Evolutionary conservation across 139 green algal species (phyloP).

Genomic region (Chlorella sp.): DNA sequence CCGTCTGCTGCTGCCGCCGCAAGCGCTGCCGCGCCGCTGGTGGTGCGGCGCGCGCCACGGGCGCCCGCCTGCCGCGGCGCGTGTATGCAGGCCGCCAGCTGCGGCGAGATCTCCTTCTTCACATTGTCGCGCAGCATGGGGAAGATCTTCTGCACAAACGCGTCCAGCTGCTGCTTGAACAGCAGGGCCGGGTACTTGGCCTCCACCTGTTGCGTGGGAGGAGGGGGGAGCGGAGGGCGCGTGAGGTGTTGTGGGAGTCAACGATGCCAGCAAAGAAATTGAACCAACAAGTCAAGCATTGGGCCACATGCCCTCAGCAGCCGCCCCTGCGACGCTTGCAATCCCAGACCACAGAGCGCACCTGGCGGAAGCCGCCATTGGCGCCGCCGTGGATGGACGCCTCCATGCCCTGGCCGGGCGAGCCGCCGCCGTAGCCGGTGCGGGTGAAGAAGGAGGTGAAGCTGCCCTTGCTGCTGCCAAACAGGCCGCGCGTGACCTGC

Average conservation of each 20-base stretch:
- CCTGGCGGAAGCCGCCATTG: slow-evolving; percentile 74
- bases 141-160: slow-evolving; percentile 99
- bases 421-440: slow-evolving; percentile 51
- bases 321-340: too few relatives aligned
- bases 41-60: slow-evolving; percentile 27
- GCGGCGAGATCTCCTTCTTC: slow-evolving; percentile 94
- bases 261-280: too few relatives aligned
- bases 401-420: slow-evolving; percentile 64
- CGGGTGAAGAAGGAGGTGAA: slow-evolving; percentile 68
- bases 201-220: slow-evolving; percentile 79
- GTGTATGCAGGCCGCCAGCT: slow-evolving; percentile 89
- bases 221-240: not conserved
- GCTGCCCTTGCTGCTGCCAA: slow-evolving; percentile 51
- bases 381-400: slow-evolving; percentile 88
- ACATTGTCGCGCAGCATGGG: slow-evolving; percentile 98
- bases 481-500: slow-evolving; percentile 52
- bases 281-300: too few relatives aligned
- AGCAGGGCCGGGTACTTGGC: slow-evolving; percentile 99
- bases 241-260: not conserved
- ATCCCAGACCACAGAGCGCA: too few relatives aligned
- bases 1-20: too few relatives aligned
- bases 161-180: slow-evolving; percentile 99
- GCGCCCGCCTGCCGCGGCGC: slow-evolving; percentile 62
- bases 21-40: too few relatives aligned
- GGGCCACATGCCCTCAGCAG: too few relatives aligned